Evolutionary conservation across 768 basidiomycete species (phyloP), one percentile per base, ranked within the genome.

Genomic region (Vararia minispora): DNA sequence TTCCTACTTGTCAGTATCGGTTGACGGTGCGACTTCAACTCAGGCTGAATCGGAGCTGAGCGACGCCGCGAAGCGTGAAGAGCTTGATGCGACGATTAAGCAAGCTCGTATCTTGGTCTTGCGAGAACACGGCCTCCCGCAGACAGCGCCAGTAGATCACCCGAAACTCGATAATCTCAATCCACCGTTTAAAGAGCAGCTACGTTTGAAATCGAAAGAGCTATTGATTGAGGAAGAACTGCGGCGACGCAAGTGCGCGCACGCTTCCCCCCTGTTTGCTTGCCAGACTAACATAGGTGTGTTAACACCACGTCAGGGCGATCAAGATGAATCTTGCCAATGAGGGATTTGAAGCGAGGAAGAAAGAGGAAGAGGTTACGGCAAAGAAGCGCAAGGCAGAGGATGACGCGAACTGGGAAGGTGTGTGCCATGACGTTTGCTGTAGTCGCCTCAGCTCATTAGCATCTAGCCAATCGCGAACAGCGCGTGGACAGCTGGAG

Each of bases 311-410:
- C 17, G 25, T 3, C 46, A 89, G 87, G 53, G 85, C 88, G 1
- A 61, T 89, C 51, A 90, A 90, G 66, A 77, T 89, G 76, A 88
- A 88, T 54, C 58, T 91, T 39, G 88, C 88, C 6, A 91, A 91
- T 49, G 88, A 91, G 57, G 89, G 89, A 3, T 63, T 91, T 4
- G 90, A 94, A 54, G 91, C 91, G n/a, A 71, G 79, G 51, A 86
- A 82, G 68, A 90, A 88, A 55, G 90, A 95, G 37, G 87, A 89
- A 41, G 91, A 91, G 48, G 68, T 82, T 9, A 60, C 67, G 17
- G 52, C 74, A 25, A 77, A 60, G 62, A 94, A 94, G 58, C 71
- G 90, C 38, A 94, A 94, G 60, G 81, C 71, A 1, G 88, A 92
- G 49, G 86, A 91, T 5, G 87, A 92, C 49, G 82, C 78, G 49